Base-by-base conservation (phyloP, 2,329 filamentous ascomycete species). In the Gnomoniopsis sp. region DNA sequence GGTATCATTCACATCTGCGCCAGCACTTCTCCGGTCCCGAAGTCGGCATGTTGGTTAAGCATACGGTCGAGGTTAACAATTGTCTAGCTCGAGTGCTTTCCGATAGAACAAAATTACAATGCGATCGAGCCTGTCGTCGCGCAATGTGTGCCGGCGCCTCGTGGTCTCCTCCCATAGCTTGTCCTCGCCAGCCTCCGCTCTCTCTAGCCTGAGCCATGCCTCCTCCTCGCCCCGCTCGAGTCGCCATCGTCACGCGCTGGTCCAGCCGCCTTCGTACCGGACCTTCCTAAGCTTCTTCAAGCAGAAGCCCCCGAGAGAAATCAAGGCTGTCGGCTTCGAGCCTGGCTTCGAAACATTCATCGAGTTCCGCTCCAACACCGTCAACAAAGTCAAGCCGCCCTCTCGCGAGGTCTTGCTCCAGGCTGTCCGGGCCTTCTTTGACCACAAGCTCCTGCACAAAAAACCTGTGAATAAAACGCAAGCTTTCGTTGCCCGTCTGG, bases 321-420 rank as follows among this genome's bases (percentile, higher is more conserved):
- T 86, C 47, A 87, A 85, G 70, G 78, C 84, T 22, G 78, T 86
- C 53, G 80, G 86, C 65, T 76, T 87, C 61, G 89, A 86, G 67
- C 88, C 85, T 0, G 92, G 91, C 55, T 83, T 92, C 67, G 84
- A 86, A 63, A 82, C 81, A 17, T 84, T 96, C 75, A 82, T 89
- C 66, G 82, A 89, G 59, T 82, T 91, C 70, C 77, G 83, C 54
- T 83, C 84, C 64, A 82, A 85, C 61, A 75, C 87, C 64, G 79
- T 82, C 53, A 81, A 89, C 57, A 80, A 83, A 53, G 77, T 86
- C 38, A 83, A 91, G 36, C 82, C 85, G 11, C 91, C 90, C 17
- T 72, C 83, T 0, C 75, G 79, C 3, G 71, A 79, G n/a, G 84
- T 89, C 36, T 76, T 96, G 2, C 72, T 84, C 0, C 76, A 82